Base-by-base conservation (phyloP, 306 rosid genomes). In the Vachellia pachyceras region DNA sequence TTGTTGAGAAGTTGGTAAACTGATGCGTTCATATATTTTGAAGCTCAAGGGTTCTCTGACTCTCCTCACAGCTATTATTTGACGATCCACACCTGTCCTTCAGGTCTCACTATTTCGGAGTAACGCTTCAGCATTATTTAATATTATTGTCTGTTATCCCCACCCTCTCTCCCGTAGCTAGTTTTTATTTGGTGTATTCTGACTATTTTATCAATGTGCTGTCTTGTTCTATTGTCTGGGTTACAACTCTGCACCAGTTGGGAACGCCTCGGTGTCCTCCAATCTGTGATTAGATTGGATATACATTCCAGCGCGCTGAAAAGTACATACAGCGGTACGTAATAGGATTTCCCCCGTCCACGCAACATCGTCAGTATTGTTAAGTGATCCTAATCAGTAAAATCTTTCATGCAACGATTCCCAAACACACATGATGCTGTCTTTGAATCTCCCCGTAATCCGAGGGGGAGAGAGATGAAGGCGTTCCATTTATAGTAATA, bases 311-410 rank as follows among this genome's bases (percentile, higher is more conserved):
- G 2, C 5, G 60, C 46, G 14, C 4, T 71, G 42, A 12, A 20
- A 71, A 71, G 75, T 46, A 70, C 58, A 69, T 20, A 5, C 74
- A 23, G 74, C 23, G n/a, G 39, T 42, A 70, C 75, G 41, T 8
- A 18, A 15, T 25, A 7, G 40, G 23, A 45, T 71, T 71, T 41
- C 35, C 75, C 55, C 40, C 12, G 20, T n/a, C 68, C 15, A 29
- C 40, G 4, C 39, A 45, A 44, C 35, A 3, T 44, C 9, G 25
- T 10, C 10, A 6, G 75, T 25, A 45, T 25, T 57, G 23, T 57
- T 46, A 25, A n/a, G n/a, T n/a, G n/a, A n/a, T n/a, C n/a, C 22
- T 22, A 69, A 69, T 69, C 74, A n/a, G n/a, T n/a, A n/a, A n/a
- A n/a, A n/a, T n/a, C n/a, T n/a, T n/a, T n/a, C n/a, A n/a, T n/a